Percentiles rank a stretch among this genome's conserved stretches.
Evolutionary conservation across 108 stramenopile species (phyloP).

Genomic region (Nitzschia sp.): DNA sequence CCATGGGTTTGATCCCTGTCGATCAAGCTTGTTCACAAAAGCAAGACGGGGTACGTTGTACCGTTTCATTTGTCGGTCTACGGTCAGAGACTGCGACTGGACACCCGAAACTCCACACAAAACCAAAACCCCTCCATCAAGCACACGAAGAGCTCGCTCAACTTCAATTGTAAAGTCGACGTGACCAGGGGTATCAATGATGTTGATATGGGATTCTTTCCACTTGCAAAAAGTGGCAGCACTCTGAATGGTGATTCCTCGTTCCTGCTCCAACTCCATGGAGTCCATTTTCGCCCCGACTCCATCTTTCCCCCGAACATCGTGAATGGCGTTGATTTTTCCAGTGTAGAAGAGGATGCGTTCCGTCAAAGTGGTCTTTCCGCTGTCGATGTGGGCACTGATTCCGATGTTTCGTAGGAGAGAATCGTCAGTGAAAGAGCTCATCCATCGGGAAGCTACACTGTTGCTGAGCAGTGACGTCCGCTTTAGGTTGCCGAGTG

Average conservation of each 20-base stretch:
- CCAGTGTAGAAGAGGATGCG: conserved; percentile 99
- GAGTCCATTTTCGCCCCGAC: conserved; percentile 99
- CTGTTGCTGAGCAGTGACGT: background rate
- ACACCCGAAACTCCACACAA: conserved; percentile 98
- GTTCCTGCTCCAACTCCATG: conserved; percentile 98
- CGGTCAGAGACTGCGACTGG: conserved; percentile 97
- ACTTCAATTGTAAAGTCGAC: conserved; percentile 89
- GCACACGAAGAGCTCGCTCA: conserved; percentile 97
- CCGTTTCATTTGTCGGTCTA: conserved; percentile 99
- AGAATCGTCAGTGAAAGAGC: conserved; percentile 16
- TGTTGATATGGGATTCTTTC: conserved; percentile 96
- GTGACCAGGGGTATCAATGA: conserved; percentile 99
- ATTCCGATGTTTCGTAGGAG: conserved; percentile 97
- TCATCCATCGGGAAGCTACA: conserved; percentile 28
- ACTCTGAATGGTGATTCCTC: conserved; percentile 98
- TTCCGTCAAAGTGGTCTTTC: conserved; percentile 99
- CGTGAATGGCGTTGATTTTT: conserved; percentile 95
- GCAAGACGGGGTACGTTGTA: conserved; percentile 98
- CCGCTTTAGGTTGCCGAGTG: background rate
- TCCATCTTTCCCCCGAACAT: conserved; percentile 96
- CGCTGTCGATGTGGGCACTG: conserved; percentile 98
- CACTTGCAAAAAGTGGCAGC: conserved; percentile 99
- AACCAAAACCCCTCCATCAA: conserved; percentile 97
- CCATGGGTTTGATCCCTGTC: conserved; percentile 93
- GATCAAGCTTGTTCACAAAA: conserved; percentile 99